Base-by-base conservation (phyloP, 1,284 basidiomycete genomes). In the Takashimella koratensis region DNA sequence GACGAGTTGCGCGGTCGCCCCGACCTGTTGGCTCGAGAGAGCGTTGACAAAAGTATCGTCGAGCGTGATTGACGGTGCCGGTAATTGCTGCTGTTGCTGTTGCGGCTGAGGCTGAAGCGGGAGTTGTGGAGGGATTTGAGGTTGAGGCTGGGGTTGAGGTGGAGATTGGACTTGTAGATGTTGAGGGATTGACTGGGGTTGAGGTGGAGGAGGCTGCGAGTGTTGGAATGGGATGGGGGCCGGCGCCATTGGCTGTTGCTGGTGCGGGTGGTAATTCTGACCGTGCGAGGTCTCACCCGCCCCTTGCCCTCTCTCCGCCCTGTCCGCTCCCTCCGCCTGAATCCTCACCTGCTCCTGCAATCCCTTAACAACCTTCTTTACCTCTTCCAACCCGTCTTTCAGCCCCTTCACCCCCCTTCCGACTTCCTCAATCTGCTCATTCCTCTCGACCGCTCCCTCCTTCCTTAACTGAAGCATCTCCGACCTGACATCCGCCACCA, bases 381-480 rank as follows among this genome's bases (percentile, higher is more conserved):
- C 53, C 20, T 64, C 66, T 0, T 49, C 42, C 26, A 70, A 54
- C 12, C 55, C 53, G 21, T 22, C 30, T 3, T 58, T 53, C 60
- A 70, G 59, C 16, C 42, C 50, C 26, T 51, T 45, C 24, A 72
- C 43, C 47, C 56, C 42, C 1, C 47, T 49, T 36, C 58, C 57
- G 12, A 58, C 60, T 27, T 49, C 51, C 11, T 21, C 47, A 12
- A 60, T 45, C 23, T 56, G 54, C 8, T 60, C 58, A 42, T 47
- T 53, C 50, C 58, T 56, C 43, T 63, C 61, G 21, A 45, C 41
- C 20, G 49, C 48, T 13, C 60, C 43, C 45, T 60, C 58, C 56
- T 63, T 63, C 46, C 61, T 58, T 41, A 63, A 58, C 66, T 71
- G 67, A 5, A 68, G 44, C 61, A 73, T 64, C 53, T 74, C 70